Evolutionary conservation across 139 green algal genomes (phyloP), one percentile per base, ranked within the genome.

Genomic region (Tetradesmus obliquus): DNA sequence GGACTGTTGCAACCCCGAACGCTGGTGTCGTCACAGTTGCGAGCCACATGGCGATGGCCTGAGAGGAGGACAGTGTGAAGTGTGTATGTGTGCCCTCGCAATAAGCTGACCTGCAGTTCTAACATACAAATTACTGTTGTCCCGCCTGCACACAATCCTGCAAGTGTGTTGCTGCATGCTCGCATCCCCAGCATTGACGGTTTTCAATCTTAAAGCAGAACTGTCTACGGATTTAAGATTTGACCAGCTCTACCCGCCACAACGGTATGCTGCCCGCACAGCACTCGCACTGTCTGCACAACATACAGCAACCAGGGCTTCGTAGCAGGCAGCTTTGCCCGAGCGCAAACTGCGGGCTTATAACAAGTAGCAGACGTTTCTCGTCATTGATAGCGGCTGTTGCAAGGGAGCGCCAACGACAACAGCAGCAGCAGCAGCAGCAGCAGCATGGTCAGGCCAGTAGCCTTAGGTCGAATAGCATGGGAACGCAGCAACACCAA

Each of bases 351-450:
- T 19, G 15, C 66, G 17, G 5, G 15, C 1, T 17, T 24, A 24
- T 10, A n/a, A 3, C n/a, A 24, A 6, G 15, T 3, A 20, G 66
- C 66, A 76, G 1, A 24, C 66, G 66, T 2, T 10, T 3, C 1
- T 76, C 17, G 3, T n/a, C 5, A 19, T 10, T 24, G n/a, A 19
- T 76, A 76, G 66, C 66, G 15, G 66, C 66, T 76, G 66, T 76
- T 24, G 17, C 66, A 6, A 76, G 66, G 17, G 17, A n/a, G 1
- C 66, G 66, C 15, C 5, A 24, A 24, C 79, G 58, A 7, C 76
- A 83, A 4, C 79, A 83, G 24, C 76, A 55, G 6, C 76, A 83
- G 22, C 24, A 83, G 76, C 76, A 83, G 76, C 76, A 83, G 32
- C 76, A 83, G 32, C 76, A 84, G 79, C 45, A 55, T 84, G 79